Conservation (phyloP, 2,329 filamentous ascomycete species). For the Verticillium klebahnii region DNA sequence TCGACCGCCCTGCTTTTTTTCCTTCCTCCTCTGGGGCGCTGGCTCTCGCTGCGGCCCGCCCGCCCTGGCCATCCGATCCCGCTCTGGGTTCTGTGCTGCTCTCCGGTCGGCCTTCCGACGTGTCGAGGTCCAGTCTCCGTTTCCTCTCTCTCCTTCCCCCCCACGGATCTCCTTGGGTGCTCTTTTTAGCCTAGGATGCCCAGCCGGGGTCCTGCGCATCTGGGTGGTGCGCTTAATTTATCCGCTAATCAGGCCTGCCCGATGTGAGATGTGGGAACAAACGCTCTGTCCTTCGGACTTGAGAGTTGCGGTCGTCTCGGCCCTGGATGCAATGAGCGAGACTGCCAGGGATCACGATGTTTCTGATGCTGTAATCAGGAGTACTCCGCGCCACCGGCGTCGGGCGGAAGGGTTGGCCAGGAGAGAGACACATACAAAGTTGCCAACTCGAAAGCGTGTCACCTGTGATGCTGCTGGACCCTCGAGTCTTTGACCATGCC, state of each 20-base stretch:
- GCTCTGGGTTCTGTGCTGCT: not conserved
- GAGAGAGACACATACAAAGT: no score
- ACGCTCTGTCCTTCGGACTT: not conserved
- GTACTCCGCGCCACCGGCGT: no score
- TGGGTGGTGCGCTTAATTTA: constrained; percentile 1
- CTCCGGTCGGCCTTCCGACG: not conserved
- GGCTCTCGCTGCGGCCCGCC: not conserved
- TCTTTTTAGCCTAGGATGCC: not conserved
- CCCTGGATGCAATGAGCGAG: not conserved
- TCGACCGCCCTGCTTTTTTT: not conserved
- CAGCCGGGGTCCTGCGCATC: not conserved
- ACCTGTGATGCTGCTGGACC: no score
- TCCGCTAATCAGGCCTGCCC: constrained; percentile 2
- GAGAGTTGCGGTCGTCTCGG: not conserved
- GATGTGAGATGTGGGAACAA: not conserved
- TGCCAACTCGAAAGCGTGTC: no score
- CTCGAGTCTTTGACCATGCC: no score
- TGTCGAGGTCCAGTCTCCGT: not conserved
- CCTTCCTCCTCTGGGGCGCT: not conserved
- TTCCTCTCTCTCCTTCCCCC: not conserved
- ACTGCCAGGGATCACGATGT: not conserved
- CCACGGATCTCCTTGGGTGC: not conserved
- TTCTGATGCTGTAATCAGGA: not conserved
- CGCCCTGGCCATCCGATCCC: not conserved
- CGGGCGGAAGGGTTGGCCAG: no score